Conservation (phyloP, 768 basidiomycete species). For the Coprinopsis sp. region DNA sequence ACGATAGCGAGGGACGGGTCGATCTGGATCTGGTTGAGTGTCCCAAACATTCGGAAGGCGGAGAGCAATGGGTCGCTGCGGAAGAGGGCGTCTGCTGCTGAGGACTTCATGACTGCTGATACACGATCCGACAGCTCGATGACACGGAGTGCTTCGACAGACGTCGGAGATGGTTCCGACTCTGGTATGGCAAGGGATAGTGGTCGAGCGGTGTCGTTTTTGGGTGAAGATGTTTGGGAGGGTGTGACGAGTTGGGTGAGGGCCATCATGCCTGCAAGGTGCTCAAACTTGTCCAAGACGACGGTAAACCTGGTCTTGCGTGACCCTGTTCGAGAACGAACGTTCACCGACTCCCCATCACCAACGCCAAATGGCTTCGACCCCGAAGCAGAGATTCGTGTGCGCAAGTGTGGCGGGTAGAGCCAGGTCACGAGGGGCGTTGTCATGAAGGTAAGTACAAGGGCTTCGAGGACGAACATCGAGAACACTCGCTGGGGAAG, state of each 20-base stretch:
- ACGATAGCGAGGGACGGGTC: slow-evolving; percentile 69
- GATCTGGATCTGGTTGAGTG: slow-evolving; percentile 63
- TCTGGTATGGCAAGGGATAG: slow-evolving; percentile 3
- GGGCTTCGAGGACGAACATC: slow-evolving; percentile 89
- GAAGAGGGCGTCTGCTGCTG: slow-evolving; percentile 62
- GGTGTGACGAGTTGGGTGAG: slow-evolving; percentile 77
- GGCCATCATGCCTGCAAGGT: slow-evolving; percentile 86
- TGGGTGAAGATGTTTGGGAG: slow-evolving; percentile 9
- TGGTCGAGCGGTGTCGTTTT: not conserved
- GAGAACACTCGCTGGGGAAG: slow-evolving; percentile 66
- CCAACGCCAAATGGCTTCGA: slow-evolving; percentile 36
- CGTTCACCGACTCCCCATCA: slow-evolving; percentile 6
- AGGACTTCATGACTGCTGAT: slow-evolving; percentile 84
- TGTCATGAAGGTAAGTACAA: slow-evolving; percentile 81
- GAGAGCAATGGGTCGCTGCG: slow-evolving; percentile 68
- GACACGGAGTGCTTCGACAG: slow-evolving; percentile 75
- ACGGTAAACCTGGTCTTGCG: slow-evolving; percentile 69
- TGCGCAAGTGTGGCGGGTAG: slow-evolving; percentile 61
- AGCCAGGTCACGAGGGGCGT: slow-evolving; percentile 66
- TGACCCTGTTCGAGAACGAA: slow-evolving; percentile 15
- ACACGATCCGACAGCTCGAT: slow-evolving; percentile 85
- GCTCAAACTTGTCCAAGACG: slow-evolving; percentile 86
- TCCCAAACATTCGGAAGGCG: slow-evolving; percentile 74
- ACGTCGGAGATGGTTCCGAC: slow-evolving; percentile 5
- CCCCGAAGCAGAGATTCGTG: slow-evolving; percentile 42